Conservation (phyloP, 495 filamentous ascomycete genomes). For the Cercophora scortea region DNA sequence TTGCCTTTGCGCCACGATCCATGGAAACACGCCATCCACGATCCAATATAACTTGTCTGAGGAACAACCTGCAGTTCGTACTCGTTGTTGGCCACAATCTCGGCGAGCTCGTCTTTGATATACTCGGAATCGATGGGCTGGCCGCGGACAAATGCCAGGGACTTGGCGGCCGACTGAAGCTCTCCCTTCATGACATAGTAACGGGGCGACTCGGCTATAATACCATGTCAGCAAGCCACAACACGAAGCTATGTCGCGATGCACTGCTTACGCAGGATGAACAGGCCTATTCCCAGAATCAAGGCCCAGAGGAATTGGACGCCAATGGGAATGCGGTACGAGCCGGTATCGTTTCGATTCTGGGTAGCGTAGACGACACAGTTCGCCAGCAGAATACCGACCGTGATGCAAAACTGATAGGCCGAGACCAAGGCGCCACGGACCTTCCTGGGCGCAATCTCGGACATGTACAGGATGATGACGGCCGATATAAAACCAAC, state of each 20-base stretch:
- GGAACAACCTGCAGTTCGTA: constrained; percentile 62
- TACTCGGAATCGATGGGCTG: constrained; percentile 56
- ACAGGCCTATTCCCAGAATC: constrained; percentile 53
- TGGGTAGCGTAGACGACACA: constrained; percentile 64
- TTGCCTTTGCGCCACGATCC: constrained; percentile 46
- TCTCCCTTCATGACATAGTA: constrained; percentile 69
- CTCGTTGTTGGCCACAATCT: constrained; percentile 77
- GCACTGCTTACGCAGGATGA: constrained; percentile 40
- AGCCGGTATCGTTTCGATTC: constrained; percentile 53
- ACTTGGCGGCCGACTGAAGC: constrained; percentile 51
- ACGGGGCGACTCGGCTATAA: constrained; percentile 64
- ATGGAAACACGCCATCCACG: constrained; percentile 58
- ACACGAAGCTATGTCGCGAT: background rate
- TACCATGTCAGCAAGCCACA: background rate
- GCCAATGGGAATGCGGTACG: constrained; percentile 65
- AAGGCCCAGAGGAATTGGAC: constrained; percentile 65
- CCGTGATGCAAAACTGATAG: constrained; percentile 72
- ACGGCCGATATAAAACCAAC: constrained; percentile 67
- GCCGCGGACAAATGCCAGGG: constrained; percentile 58
- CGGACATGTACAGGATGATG: constrained; percentile 69
- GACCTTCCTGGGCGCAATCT: constrained; percentile 54
- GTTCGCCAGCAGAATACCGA: constrained; percentile 65
- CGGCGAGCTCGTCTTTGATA: constrained; percentile 62
- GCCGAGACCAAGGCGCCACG: constrained; percentile 66
- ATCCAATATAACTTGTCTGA: constrained; percentile 52